phyloP scores from a whole-genome alignment of 257 asterid species.

The Petunia axillaris region DNA sequence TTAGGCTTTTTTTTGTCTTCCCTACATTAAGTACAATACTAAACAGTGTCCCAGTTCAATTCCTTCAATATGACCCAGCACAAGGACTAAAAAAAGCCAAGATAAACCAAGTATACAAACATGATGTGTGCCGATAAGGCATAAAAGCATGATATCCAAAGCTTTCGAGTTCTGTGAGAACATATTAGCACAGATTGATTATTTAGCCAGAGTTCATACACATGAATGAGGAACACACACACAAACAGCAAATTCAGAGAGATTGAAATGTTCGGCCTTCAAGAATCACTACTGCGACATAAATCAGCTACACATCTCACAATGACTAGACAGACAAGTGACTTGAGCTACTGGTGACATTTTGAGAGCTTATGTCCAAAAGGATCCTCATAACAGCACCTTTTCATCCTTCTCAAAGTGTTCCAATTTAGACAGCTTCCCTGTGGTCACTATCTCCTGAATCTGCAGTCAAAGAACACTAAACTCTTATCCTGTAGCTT shows the following conservation, averaged over 20 bases:
- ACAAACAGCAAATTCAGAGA: not conserved
- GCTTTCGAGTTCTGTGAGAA: not conserved
- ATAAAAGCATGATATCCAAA: constrained; percentile 3
- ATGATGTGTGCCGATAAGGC: not conserved
- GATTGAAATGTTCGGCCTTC: not conserved
- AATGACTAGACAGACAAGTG: not conserved
- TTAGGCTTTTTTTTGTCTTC: not conserved
- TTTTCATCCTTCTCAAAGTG: constrained; percentile 92
- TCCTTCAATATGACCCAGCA: constrained; percentile 14
- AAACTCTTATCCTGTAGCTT: not conserved
- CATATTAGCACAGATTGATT: constrained; percentile 11
- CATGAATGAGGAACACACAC: not conserved
- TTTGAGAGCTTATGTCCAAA: not conserved
- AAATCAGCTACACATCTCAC: not conserved
- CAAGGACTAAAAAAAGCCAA: not conserved
- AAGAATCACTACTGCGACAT: not conserved
- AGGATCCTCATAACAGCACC: constrained; percentile 47
- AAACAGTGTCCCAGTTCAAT: not conserved
- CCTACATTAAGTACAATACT: not conserved
- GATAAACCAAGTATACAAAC: not conserved
- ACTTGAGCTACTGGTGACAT: not conserved
- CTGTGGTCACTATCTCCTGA: constrained; percentile 93
- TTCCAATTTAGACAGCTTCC: constrained; percentile 92
- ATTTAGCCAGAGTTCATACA: not conserved
- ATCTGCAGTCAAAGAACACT: constrained; percentile 61